phyloP scores from a whole-genome alignment of 2,329 filamentous ascomycete species.

The Plenodomus lindquistii region DNA sequence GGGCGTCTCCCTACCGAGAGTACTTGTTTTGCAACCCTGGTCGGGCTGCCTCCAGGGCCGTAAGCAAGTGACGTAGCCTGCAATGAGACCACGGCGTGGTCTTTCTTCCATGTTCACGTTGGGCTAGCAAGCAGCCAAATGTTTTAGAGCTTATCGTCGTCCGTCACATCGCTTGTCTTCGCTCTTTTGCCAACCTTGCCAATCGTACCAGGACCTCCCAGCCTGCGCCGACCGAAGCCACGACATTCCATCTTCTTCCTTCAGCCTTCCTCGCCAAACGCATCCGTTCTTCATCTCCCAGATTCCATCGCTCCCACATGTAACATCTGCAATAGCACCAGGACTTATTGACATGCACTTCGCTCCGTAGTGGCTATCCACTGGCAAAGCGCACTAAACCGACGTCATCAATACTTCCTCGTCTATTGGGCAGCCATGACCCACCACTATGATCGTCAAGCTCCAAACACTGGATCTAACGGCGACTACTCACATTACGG shows the following conservation, averaged over 20 bases:
- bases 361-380: conserved; percentile 1
- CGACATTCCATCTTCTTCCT: conserved; percentile 1
- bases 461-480: conserved; percentile 20
- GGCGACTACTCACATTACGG: conserved; percentile 24
- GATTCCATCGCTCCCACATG: conserved; percentile 22
- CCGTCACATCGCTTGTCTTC: background rate
- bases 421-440: conserved; percentile 8
- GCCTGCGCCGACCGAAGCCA: background rate
- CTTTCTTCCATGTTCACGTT: background rate
- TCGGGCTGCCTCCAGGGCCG: background rate
- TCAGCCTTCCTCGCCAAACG: conserved; percentile 1
- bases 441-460: conserved; percentile 21
- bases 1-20: background rate
- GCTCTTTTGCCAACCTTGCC: background rate
- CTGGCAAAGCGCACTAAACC: background rate
- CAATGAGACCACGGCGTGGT: background rate
- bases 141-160: background rate
- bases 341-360: conserved; percentile 24
- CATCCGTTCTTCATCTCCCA: conserved; percentile 1
- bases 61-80: background rate
- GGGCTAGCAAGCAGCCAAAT: background rate
- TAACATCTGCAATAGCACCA: conserved; percentile 21
- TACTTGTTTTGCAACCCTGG: background rate
- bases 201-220: background rate
- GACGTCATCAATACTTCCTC: conserved; percentile 13